A percentile compares a stretch with the other conserved stretches of the same genome.
Conservation (phyloP, 306 rosid genomes). For the Senna siamea region DNA sequence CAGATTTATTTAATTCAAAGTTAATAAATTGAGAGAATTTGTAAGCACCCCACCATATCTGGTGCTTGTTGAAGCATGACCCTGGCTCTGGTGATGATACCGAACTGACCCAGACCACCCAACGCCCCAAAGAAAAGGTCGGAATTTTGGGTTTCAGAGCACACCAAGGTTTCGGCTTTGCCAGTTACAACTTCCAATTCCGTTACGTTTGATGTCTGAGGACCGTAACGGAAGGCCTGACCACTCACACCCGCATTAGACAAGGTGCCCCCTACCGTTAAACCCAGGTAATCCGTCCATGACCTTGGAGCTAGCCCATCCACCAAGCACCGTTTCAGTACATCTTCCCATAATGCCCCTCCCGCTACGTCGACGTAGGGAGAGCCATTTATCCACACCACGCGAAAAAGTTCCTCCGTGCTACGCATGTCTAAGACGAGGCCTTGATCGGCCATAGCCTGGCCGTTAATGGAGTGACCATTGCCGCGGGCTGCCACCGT, state of each 20-base stretch:
- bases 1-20: too few relatives aligned
- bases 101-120: slow-evolving; percentile 97
- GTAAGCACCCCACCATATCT: slow-evolving; percentile 56
- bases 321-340: slow-evolving; percentile 65
- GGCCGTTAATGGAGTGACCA: slow-evolving; percentile 98
- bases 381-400: slow-evolving; percentile 34
- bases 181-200: slow-evolving; percentile 91
- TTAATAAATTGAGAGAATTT: too few relatives aligned
- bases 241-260: slow-evolving; percentile 99
- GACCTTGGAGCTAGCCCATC: slow-evolving; percentile 75
- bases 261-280: slow-evolving; percentile 93
- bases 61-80: slow-evolving; percentile 77
- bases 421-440: slow-evolving; percentile 88
- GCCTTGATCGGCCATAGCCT: slow-evolving; percentile 88
- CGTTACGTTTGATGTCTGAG: slow-evolving; percentile 83
- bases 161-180: slow-evolving; percentile 67
- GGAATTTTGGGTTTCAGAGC: slow-evolving; percentile 68
- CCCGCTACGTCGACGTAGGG: slow-evolving; percentile 75
- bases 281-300: slow-evolving; percentile 87
- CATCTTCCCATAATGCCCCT: slow-evolving; percentile 99
- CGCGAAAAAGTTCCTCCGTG: slow-evolving; percentile 49
- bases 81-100: slow-evolving; percentile 82
- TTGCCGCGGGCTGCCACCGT: slow-evolving; percentile 94
- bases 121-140: slow-evolving; percentile 74
- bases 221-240: slow-evolving; percentile 91